Conservation (phyloP, 1,284 basidiomycete species). For the Macrocybe sp. region DNA sequence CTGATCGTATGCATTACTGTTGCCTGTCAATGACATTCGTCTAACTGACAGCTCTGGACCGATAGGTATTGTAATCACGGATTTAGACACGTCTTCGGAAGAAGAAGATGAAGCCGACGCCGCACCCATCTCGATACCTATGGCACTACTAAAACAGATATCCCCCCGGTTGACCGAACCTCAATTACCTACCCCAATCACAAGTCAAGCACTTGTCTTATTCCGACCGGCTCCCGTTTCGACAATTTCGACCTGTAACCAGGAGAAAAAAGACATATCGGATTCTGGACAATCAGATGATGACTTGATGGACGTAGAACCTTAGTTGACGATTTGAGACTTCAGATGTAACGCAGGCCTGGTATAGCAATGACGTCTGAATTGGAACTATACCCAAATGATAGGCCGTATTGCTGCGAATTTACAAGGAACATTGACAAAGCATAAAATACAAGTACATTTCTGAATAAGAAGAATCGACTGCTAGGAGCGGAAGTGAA, state of each 20-base stretch:
- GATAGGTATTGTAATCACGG: slow-evolving; percentile 57
- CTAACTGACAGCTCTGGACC: slow-evolving; percentile 1
- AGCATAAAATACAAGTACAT: slow-evolving; percentile 10
- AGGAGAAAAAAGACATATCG: slow-evolving; percentile 5
- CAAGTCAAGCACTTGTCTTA: slow-evolving; percentile 52
- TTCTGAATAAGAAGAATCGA: slow-evolving; percentile 6
- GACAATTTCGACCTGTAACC: neutral
- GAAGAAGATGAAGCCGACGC: slow-evolving; percentile 39
- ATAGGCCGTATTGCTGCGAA: too few species aligned
- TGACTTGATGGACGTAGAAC: slow-evolving; percentile 61
- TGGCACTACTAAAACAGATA: slow-evolving; percentile 44
- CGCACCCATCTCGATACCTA: slow-evolving; percentile 34
- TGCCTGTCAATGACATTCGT: neutral
- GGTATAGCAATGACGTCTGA: too few species aligned
- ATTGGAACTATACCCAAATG: too few species aligned
- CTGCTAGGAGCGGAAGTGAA: slow-evolving; percentile 37
- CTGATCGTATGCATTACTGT: slow-evolving; percentile 41
- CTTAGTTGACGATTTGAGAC: slow-evolving; percentile 7
- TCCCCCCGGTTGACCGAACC: slow-evolving; percentile 19
- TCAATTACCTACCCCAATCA: slow-evolving; percentile 8
- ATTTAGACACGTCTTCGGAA: slow-evolving; percentile 44
- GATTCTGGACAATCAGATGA: slow-evolving; percentile 24
- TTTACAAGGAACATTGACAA: slow-evolving; percentile 6
- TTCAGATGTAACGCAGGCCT: too few species aligned
- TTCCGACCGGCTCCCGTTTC: slow-evolving; percentile 39